Conservation (phyloP, 1,284 basidiomycete genomes). For the Takashimella koratensis region DNA sequence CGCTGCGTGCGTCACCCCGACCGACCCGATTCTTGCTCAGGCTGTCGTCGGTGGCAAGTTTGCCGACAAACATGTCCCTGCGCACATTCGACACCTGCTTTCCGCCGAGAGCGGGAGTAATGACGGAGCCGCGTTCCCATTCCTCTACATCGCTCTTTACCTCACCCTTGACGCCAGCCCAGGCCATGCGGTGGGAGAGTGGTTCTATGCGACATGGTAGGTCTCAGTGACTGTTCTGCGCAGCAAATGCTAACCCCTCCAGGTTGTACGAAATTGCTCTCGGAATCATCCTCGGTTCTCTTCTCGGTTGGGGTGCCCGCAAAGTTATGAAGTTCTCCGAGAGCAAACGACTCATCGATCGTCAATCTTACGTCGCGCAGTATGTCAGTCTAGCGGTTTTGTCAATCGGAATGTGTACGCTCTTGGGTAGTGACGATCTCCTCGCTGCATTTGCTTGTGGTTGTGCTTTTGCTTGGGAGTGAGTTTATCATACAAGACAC, state of each 20-base stretch:
- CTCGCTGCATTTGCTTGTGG: slow-evolving; percentile 93
- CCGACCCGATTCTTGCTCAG: slow-evolving; percentile 69
- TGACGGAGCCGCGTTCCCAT: slow-evolving; percentile 94
- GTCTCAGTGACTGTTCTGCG: slow-evolving; percentile 11
- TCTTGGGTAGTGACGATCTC: slow-evolving; percentile 90
- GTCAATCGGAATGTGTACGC: slow-evolving; percentile 72
- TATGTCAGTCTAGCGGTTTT: slow-evolving; percentile 81
- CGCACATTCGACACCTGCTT: slow-evolving; percentile 89
- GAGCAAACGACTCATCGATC: slow-evolving; percentile 81
- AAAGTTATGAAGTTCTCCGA: slow-evolving; percentile 96
- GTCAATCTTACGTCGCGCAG: slow-evolving; percentile 88
- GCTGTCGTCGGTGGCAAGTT: slow-evolving; percentile 90
- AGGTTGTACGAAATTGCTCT: slow-evolving; percentile 71
- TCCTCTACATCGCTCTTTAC: slow-evolving; percentile 85
- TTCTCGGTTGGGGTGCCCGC: slow-evolving; percentile 77
- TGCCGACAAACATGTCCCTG: slow-evolving; percentile 96
- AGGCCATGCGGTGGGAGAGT: slow-evolving; percentile 61
- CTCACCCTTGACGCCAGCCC: slow-evolving; percentile 69
- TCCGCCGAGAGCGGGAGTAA: slow-evolving; percentile 89
- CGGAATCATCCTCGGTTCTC: slow-evolving; percentile 71
- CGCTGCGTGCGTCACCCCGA: slow-evolving; percentile 91
- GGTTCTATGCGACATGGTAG: slow-evolving; percentile 71
- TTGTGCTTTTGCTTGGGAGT: slow-evolving; percentile 95
- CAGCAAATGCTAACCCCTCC: not conserved
- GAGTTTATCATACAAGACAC: slow-evolving; percentile 18